A percentile compares a stretch with the other conserved stretches of the same genome.
Conservation (phyloP, 805 yeast genomes). For the Tetrapisispora nanseiensis region DNA sequence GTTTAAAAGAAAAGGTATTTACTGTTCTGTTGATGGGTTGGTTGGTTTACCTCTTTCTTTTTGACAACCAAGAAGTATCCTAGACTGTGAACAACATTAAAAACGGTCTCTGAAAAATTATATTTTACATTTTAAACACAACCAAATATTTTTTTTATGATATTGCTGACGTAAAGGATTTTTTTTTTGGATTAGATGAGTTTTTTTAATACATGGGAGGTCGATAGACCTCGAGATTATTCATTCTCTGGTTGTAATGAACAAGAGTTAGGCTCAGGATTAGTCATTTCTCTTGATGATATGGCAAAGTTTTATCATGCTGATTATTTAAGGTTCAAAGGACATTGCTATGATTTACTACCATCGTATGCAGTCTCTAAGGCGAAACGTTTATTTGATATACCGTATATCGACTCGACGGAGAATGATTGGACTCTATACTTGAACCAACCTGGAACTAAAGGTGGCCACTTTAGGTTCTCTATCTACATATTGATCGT, state of each 20-base stretch:
- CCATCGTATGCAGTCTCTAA: constrained; percentile 31
- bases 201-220: constrained; percentile 2
- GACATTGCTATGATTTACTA: constrained; percentile 27
- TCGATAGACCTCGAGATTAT: background rate
- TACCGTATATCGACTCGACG: constrained; percentile 26
- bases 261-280: constrained; percentile 27
- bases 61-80: too few species aligned
- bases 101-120: too few species aligned
- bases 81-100: too few species aligned
- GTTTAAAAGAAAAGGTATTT: too few species aligned
- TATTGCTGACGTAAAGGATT: too few species aligned
- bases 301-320: constrained; percentile 8
- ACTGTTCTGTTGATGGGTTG: too few species aligned
- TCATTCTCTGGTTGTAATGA: constrained; percentile 24
- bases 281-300: constrained; percentile 7
- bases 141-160: too few species aligned
- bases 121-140: too few species aligned
- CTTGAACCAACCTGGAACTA: constrained; percentile 21
- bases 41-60: too few species aligned
- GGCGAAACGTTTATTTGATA: background rate
- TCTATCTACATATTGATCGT: constrained; percentile 54
- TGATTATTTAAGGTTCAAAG: constrained; percentile 19
- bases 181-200: background rate
- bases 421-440: constrained; percentile 40
- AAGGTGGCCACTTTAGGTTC: constrained; percentile 40